Evolutionary conservation across 371 early-diverging fungal species (phyloP), one percentile per base, ranked within the genome.

Genomic region (Lichtheimia corymbifera): DNA sequence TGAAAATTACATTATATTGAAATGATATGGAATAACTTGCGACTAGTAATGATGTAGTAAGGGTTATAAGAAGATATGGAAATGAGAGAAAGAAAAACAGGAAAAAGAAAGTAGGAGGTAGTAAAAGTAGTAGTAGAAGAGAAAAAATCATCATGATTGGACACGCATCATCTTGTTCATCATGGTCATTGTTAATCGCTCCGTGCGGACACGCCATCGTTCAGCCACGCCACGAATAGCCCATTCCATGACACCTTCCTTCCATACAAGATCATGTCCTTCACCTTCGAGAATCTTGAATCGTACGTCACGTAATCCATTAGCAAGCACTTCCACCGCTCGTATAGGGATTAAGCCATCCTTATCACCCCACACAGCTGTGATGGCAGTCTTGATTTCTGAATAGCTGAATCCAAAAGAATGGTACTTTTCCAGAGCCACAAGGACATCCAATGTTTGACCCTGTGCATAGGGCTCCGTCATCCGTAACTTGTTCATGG

Each of bases 201-300:
- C 45, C 5, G 27, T 42, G 7, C 58, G 58, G n/a, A 20, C 59
- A 17, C 56, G 53, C 63, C 66, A 62, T 30, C 66, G 65, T 30
- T 76, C 75, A 14, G 70, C 58, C 35, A 78, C 69, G 27, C 79
- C 79, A 28, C 79, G 67, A 27, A 81, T 64, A 14, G 82, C 73
- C 79, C 79, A 81, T 58, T 74, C 79, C 74, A 81, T 75, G 9
- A 81, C 82, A 9, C 82, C 82, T 68, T 81, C 82, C 47, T 81
- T 81, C 82, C 82, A 81, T 20, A 81, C 77, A 14, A 81, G 53
- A 64, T 78, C 79, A 68, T 81, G 82, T 0, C 74, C 75, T 63
- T 81, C 82, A 6, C 79, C 77, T 44, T 81, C 82, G 27, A 81
- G 49, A 24, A 81, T 76, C 58, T 78, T 78, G 15, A 81, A 53